phyloP scores from a whole-genome alignment of 768 basidiomycete species.

The Tylopilus cervinicoccineus region DNA sequence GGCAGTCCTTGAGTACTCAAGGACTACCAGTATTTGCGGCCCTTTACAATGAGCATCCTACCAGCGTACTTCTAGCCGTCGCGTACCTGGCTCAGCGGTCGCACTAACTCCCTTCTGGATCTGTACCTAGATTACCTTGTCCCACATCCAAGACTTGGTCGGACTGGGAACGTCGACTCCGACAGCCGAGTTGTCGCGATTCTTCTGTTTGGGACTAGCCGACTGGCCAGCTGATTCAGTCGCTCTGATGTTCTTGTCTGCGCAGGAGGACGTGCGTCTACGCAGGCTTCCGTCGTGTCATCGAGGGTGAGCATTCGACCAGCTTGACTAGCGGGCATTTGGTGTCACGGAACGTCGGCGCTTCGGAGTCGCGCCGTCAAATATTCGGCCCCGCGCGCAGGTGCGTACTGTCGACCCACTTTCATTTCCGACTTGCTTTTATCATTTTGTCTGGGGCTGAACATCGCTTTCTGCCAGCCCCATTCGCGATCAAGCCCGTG shows the following conservation, averaged over 20 bases:
- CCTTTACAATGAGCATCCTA: not conserved
- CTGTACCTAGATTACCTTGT: too few relatives aligned
- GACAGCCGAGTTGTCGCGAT: too few relatives aligned
- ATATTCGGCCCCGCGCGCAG: not conserved
- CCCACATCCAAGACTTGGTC: too few relatives aligned
- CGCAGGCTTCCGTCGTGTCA: too few relatives aligned
- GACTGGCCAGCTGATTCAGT: too few relatives aligned
- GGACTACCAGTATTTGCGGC: not conserved
- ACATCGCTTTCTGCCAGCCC: constrained; percentile 1
- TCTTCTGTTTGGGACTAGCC: too few relatives aligned
- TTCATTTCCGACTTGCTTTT: not conserved
- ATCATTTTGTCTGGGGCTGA: constrained; percentile 9
- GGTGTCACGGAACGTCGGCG: too few relatives aligned
- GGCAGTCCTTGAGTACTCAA: not conserved
- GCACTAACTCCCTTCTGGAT: not conserved
- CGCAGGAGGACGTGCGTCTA: too few relatives aligned
- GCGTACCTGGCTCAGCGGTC: not conserved
- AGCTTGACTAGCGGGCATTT: too few relatives aligned
- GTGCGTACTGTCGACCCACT: not conserved
- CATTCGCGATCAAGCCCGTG: not conserved
- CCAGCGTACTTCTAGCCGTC: not conserved
- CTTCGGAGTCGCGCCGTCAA: not conserved
- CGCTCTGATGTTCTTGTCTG: too few relatives aligned
- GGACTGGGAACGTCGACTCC: not conserved
- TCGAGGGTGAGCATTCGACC: too few relatives aligned